These are phyloP conservation scores for Kazachstania taianensis DNA, from an alignment of 805 yeast species.

Conservation along the genomic window DNA sequence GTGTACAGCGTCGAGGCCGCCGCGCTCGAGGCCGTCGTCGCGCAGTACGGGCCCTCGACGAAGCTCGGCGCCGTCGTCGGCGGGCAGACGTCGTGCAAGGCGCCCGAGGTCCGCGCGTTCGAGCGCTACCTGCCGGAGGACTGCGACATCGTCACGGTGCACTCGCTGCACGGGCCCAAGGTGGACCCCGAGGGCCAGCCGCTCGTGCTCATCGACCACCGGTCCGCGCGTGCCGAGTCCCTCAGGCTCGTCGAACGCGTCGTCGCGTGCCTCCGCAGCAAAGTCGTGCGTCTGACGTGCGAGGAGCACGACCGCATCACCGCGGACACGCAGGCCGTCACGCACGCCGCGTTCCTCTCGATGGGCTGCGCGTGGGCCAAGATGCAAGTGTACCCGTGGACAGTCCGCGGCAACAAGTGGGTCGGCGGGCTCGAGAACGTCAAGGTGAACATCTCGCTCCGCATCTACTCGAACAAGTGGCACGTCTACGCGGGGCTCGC, in stretches of 20 bases:
- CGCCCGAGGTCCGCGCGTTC: slow-evolving; percentile 80
- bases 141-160: slow-evolving; percentile 75
- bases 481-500: slow-evolving; percentile 98
- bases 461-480: slow-evolving; percentile 92
- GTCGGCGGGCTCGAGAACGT: slow-evolving; percentile 93
- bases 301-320: slow-evolving; percentile 88
- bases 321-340: slow-evolving; percentile 97
- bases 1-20: slow-evolving; percentile 93
- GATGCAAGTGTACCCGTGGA: slow-evolving; percentile 82
- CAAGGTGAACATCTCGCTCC: slow-evolving; percentile 80
- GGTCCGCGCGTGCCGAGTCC: slow-evolving; percentile 43
- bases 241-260: slow-evolving; percentile 52
- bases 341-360: slow-evolving; percentile 92
- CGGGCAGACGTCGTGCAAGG: slow-evolving; percentile 96
- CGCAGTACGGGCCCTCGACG: slow-evolving; percentile 74
- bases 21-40: slow-evolving; percentile 61
- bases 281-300: slow-evolving; percentile 68
- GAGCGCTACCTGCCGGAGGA: slow-evolving; percentile 67
- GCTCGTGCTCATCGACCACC: slow-evolving; percentile 70
- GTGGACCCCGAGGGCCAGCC: slow-evolving; percentile 91
- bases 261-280: slow-evolving; percentile 66
- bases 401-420: slow-evolving; percentile 44
- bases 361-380: slow-evolving; percentile 97
- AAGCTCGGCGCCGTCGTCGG: slow-evolving; percentile 87
- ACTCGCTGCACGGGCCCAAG: slow-evolving; percentile 90